Base-by-base conservation (phyloP, 768 basidiomycete species). In the Albatrellus ellisii region DNA sequence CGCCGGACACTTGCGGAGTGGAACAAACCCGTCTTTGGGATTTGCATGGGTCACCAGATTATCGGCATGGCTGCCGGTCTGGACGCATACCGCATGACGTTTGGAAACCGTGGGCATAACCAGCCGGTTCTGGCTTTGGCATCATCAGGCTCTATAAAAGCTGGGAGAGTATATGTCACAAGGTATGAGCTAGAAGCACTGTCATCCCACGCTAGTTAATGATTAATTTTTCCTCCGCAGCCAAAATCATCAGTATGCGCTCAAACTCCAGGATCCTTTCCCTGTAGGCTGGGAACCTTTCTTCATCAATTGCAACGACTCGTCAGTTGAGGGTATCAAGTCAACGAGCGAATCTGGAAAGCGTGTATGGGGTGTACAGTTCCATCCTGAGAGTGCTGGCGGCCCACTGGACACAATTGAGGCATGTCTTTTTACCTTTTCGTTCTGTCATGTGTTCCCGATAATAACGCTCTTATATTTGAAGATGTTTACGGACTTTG, bases 251-350 rank as follows among this genome's bases (percentile, higher is more conserved):
- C 95, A 98, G 53, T 99, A 98, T 60, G 95, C 95, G n/a, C 68
- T 98, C 44, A 82, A 78, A 57, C 65, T 98, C 40, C 79, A 82
- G 47, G 94, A 98, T 56, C 85, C 90, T 3, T 95, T 97, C 85
- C 95, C 95, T 21, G 66, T 71, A 44, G 95, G 91, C 14, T 99
- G 90, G 91, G 90, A 94, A 52, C 94, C 94, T 0, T 98, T 94
- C 74, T 99, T 99, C 70, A 94, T 98, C 68, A 99, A 97, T 64
- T 95, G 90, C 65, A 98, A 97, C 56, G 94, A 98, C 63, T 97
- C 94, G 12, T 95, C 90, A 1, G 91, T 98, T 12, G 95, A 98
- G 59, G 95, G 95, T 28, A 95, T 98, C 71, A 97, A 91, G 64
- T 92, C 90, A 14, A 95, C 95, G 2, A 56, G 66, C 0, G 83